Conservation (phyloP, 2,329 filamentous ascomycete species). For the Neonectria hederae region DNA sequence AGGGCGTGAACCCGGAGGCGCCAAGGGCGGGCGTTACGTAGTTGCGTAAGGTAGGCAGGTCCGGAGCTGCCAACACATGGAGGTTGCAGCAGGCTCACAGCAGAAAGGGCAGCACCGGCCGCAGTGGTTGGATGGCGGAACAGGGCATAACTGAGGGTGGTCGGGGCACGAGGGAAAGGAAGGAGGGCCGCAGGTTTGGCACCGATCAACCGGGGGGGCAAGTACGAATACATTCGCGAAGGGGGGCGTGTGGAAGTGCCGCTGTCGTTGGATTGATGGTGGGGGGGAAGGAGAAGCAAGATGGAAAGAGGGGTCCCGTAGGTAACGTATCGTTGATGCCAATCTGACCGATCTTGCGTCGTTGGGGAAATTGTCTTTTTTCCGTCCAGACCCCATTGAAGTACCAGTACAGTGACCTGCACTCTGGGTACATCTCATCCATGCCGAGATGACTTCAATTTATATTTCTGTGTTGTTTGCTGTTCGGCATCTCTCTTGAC, state of each 20-base stretch:
- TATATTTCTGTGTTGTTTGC: constrained; percentile 6
- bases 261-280: constrained; percentile 27
- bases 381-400: constrained; percentile 26
- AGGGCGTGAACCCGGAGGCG: constrained; percentile 15
- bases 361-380: constrained; percentile 27
- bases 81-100: constrained; percentile 23
- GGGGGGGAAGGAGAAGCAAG: constrained; percentile 31
- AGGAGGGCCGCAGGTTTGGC: constrained; percentile 6
- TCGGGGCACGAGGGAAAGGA: neutral
- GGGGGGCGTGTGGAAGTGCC: constrained; percentile 7
- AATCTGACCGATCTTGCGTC: constrained; percentile 36
- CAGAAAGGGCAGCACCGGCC: constrained; percentile 22
- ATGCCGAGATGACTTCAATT: neutral
- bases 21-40: constrained; percentile 7
- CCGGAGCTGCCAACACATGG: constrained; percentile 19
- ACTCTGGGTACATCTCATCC: neutral
- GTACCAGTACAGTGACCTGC: neutral
- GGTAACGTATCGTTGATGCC: constrained; percentile 37
- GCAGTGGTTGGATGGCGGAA: constrained; percentile 18
- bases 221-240: neutral
- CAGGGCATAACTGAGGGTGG: constrained; percentile 2
- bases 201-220: constrained; percentile 1
- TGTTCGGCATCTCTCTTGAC: neutral
- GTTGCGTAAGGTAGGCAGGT: constrained; percentile 9
- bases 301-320: constrained; percentile 17